These are phyloP conservation scores for Jamesozyma piceae DNA, from an alignment of 805 yeast genomes.

Conservation along the genomic window DNA sequence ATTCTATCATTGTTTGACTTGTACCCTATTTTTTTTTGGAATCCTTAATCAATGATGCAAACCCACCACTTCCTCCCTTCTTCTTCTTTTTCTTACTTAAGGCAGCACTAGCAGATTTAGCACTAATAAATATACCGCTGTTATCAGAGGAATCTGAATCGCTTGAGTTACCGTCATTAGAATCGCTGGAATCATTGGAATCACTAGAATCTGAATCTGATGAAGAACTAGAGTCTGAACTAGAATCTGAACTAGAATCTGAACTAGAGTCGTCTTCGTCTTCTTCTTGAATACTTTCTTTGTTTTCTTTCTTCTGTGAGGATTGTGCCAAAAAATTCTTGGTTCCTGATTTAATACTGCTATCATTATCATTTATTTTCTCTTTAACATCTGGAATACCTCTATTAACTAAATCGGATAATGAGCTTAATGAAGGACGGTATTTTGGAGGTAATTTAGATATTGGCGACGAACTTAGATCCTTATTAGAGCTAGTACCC, in stretches of 20 bases:
- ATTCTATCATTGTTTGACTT: too few relatives aligned
- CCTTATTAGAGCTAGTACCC: background rate
- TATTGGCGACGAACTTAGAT: slow-evolving; percentile 3
- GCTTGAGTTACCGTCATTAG: slow-evolving; percentile 10
- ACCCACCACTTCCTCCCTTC: slow-evolving; percentile 33
- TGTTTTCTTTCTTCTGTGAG: slow-evolving; percentile 7
- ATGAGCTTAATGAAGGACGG: slow-evolving; percentile 39
- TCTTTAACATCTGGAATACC: slow-evolving; percentile 65
- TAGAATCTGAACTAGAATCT: background rate
- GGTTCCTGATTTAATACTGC: background rate
- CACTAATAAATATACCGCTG: slow-evolving; percentile 33
- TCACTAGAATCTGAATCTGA: slow-evolving; percentile 2
- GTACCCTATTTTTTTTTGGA: slow-evolving; percentile 28
- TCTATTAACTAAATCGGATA: slow-evolving; percentile 50
- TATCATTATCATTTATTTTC: slow-evolving; percentile 12
- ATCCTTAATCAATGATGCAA: slow-evolving; percentile 41
- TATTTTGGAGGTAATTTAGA: slow-evolving; percentile 22
- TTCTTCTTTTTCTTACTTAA: slow-evolving; percentile 30
- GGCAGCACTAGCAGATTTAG: slow-evolving; percentile 37
- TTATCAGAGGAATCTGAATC: slow-evolving; percentile 15
- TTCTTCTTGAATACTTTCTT: slow-evolving; percentile 9
- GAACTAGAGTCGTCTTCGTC: background rate
- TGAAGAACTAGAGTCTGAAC: slow-evolving; percentile 13
- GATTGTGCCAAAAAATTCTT: slow-evolving; percentile 2
- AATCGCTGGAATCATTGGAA: background rate